Evolutionary conservation across 2,329 filamentous ascomycete species (phyloP).

Genomic region (Boeremia exigua): DNA sequence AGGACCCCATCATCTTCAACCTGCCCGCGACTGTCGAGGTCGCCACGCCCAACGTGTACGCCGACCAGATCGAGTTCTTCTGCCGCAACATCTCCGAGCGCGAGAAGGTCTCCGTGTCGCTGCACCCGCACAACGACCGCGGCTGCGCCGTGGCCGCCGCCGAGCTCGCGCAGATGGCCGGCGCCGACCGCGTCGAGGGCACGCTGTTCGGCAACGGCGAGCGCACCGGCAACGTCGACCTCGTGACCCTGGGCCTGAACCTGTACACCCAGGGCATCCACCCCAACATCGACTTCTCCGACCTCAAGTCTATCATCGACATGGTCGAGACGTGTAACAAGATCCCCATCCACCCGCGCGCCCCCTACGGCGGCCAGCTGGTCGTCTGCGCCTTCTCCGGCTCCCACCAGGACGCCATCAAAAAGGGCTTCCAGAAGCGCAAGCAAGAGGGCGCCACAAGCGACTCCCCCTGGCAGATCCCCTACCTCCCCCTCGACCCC

Average conservation of each 20-base stretch:
- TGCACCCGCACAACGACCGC: slow-evolving; percentile 95
- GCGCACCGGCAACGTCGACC: slow-evolving; percentile 91
- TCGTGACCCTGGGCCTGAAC: slow-evolving; percentile 91
- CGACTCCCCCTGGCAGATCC: slow-evolving; percentile 80
- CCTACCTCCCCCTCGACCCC: slow-evolving; percentile 92
- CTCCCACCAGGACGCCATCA: slow-evolving; percentile 94
- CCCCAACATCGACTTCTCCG: slow-evolving; percentile 87
- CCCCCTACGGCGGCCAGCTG: slow-evolving; percentile 88
- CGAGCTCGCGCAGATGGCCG: slow-evolving; percentile 94
- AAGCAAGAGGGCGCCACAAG: slow-evolving; percentile 63
- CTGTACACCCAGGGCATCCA: slow-evolving; percentile 92
- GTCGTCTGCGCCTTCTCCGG: slow-evolving; percentile 94
- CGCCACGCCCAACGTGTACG: slow-evolving; percentile 92
- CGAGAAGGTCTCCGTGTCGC: slow-evolving; percentile 84
- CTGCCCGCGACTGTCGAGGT: slow-evolving; percentile 95
- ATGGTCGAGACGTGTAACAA: slow-evolving; percentile 92
- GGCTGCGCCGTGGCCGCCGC: slow-evolving; percentile 89
- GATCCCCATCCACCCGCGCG: slow-evolving; percentile 88
- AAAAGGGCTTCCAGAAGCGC: slow-evolving; percentile 80
- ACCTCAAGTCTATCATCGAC: slow-evolving; percentile 84
- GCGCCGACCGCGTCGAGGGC: slow-evolving; percentile 91
- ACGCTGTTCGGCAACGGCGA: slow-evolving; percentile 95
- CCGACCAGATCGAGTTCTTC: slow-evolving; percentile 96
- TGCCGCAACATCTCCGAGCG: slow-evolving; percentile 83
- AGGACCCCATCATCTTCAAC: slow-evolving; percentile 93